Evolutionary conservation across 352 stramenopile species (phyloP).

Genomic region (Phytophthora macrochlamydospora): DNA sequence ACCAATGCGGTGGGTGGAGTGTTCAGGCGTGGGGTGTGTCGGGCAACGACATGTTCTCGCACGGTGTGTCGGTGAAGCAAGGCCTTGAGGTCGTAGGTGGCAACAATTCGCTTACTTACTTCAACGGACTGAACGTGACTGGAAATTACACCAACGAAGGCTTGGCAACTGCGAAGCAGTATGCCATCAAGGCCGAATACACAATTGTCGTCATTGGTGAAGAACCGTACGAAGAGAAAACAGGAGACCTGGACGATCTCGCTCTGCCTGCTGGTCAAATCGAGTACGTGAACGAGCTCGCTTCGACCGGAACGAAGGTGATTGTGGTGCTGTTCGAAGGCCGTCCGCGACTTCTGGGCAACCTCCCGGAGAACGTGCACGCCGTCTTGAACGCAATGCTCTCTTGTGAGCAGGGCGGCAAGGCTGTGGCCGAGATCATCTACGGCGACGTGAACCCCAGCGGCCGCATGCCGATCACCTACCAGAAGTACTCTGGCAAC

Average conservation of each 20-base stretch:
- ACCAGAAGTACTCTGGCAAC: constrained; percentile 50
- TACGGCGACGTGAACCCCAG: constrained; percentile 21
- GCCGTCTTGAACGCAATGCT: constrained; percentile 75
- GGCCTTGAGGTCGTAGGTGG: constrained; percentile 32
- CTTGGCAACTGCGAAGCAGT: constrained; percentile 47
- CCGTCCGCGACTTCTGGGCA: constrained; percentile 62
- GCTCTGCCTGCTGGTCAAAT: constrained; percentile 28
- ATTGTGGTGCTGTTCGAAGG: constrained; percentile 72
- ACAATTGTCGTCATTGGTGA: constrained; percentile 75
- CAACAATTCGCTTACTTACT: constrained; percentile 32
- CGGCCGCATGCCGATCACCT: constrained; percentile 50
- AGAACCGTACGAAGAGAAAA: constrained; percentile 70
- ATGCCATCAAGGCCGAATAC: constrained; percentile 42
- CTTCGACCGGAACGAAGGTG: constrained; percentile 58
- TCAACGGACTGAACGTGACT: constrained; percentile 48
- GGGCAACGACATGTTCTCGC: constrained; percentile 47
- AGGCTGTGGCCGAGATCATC: constrained; percentile 80
- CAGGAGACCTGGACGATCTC: constrained; percentile 71
- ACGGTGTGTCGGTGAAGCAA: constrained; percentile 51
- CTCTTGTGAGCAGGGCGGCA: constrained; percentile 65
- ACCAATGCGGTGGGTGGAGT: constrained; percentile 67
- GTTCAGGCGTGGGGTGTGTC: constrained; percentile 70
- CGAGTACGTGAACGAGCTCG: constrained; percentile 65
- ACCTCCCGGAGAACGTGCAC: constrained; percentile 45
- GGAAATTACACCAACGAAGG: constrained; percentile 42